Base-by-base conservation (phyloP, 371 early-diverging fungal species). In the Blyttiomyces sp. region DNA sequence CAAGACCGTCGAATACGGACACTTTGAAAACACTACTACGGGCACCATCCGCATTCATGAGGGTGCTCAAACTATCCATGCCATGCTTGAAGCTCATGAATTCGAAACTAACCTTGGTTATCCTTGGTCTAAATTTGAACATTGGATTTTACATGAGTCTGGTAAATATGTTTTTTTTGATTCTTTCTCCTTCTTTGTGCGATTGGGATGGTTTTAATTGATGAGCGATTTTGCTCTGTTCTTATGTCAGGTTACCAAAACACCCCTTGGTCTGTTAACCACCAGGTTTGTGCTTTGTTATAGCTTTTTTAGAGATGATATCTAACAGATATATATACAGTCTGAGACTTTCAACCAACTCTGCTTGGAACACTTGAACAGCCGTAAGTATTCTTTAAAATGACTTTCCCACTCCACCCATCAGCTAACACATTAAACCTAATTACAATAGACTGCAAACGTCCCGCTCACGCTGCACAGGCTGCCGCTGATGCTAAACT, bases 11-110 rank as follows among this genome's bases (percentile, higher is more conserved):
- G 45, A 46, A 34, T 46, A 33, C 48, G 57, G 48, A 7, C 48
- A 45, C 57, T 44, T 46, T 33, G 48, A 44, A 17, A 21, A 27
- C 30, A 4, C 21, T 16, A 27, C n/a, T 5, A 32, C 30, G 17
- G 57, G 57, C 24, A 48, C 23, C 9, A 43, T 55, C 43, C 9
- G 42, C 6, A 28, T 55, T 26, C 17, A 11, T 16, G 55, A 16
- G 9, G 57, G 57, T 11, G 57, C 57, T 16, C n/a, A 57, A 26
- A 46, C 57, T 19, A 57, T 57, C 33, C 45, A 57, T n/a, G 57
- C 57, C 4, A 57, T 46, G 48, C 17, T 57, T 13, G 48, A 44
- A 21, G 57, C 57, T 7, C 33, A 46, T 35, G 57, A 57, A 26
- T 57, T 57, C 27, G 57, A 57, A 30, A 32, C 30, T 0, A 44